phyloP scores from a whole-genome alignment of 1,139 yeast species.

The Trichomonascaceae sp. region DNA sequence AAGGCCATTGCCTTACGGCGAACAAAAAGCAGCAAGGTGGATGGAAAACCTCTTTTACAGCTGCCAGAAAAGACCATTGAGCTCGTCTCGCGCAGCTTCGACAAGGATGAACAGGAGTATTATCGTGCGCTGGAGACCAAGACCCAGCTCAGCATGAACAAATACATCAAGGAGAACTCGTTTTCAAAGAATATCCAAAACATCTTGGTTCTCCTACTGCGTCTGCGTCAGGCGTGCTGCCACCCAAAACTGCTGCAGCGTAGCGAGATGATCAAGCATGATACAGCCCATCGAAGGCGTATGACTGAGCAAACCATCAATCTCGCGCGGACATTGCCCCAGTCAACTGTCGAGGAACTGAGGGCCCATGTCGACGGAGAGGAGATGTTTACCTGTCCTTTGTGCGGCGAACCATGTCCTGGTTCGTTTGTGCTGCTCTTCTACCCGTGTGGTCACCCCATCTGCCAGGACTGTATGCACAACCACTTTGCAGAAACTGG shows the following conservation, averaged over 20 bases:
- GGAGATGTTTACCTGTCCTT: conserved; percentile 42
- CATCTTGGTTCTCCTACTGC: conserved; percentile 57
- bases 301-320: conserved; percentile 9
- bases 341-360: conserved; percentile 11
- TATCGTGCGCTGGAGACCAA: conserved; percentile 47
- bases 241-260: conserved; percentile 66
- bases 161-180: conserved; percentile 29
- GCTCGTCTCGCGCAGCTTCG: conserved; percentile 38
- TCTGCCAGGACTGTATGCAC: conserved; percentile 21
- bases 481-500: conserved; percentile 9
- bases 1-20: conserved; percentile 71
- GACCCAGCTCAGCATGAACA: conserved; percentile 44
- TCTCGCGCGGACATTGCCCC: conserved; percentile 11
- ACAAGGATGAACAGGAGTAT: conserved; percentile 39
- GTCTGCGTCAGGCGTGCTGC: conserved; percentile 85
- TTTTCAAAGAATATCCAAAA: conserved; percentile 34
- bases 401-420: conserved; percentile 51
- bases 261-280: conserved; percentile 32
- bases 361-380: conserved; percentile 13
- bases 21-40: conserved; percentile 58
- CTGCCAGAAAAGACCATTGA: conserved; percentile 54
- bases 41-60: conserved; percentile 58
- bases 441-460: conserved; percentile 22
- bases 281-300: conserved; percentile 15
- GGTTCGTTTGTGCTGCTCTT: conserved; percentile 28